Evolutionary conservation across 2,329 filamentous ascomycete species (phyloP), one percentile per base, ranked within the genome.

Genomic region (Diplodia intermedia): DNA sequence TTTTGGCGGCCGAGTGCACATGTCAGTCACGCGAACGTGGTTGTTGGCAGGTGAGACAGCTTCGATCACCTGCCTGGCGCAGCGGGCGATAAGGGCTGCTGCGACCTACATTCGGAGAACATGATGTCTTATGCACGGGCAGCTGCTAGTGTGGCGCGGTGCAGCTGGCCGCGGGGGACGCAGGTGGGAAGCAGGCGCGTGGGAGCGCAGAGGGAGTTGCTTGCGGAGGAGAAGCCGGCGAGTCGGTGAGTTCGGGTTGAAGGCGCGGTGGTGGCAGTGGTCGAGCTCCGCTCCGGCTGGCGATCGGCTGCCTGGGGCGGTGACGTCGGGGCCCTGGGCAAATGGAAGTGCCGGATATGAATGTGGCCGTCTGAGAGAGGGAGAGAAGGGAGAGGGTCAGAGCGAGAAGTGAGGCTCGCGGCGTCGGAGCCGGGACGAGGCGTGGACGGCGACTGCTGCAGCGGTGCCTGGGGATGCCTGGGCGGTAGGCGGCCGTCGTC

Each of bases 91-190:
- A 75, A 76, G 73, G 69, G 73, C 69, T 57, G 38, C 68, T 71
- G 67, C 56, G 69, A 84, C 92, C 82, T 86, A 96, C 93, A 97
- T 89, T 97, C 93, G 68, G 93, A 97, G 82, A 93, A 93, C 91
- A 93, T 93, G 79, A 71, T 69, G 71, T 23, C 12, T 54, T 40
- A n/a, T 40, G 47, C 54, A 49, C 55, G 65, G 55, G 65, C 36
- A 38, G 55, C 54, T 53, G 55, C 65, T 43, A 8, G n/a, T n/a
- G 65, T 53, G 65, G 65, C 65, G 49, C 55, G 49, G 49, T 43
- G 65, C 65, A 67, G 65, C 53, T 66, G 65, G 65, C 40, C 40
- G 65, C 54, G 40, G 50, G 29, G 43, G n/a, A 49, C 20, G 53
- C 18, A 40, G 47, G 60, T 36, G 43, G 43, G 18, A n/a, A 36